Evolutionary conservation across 768 basidiomycete genomes (phyloP).

Genomic region (Fomitopsis serialis): DNA sequence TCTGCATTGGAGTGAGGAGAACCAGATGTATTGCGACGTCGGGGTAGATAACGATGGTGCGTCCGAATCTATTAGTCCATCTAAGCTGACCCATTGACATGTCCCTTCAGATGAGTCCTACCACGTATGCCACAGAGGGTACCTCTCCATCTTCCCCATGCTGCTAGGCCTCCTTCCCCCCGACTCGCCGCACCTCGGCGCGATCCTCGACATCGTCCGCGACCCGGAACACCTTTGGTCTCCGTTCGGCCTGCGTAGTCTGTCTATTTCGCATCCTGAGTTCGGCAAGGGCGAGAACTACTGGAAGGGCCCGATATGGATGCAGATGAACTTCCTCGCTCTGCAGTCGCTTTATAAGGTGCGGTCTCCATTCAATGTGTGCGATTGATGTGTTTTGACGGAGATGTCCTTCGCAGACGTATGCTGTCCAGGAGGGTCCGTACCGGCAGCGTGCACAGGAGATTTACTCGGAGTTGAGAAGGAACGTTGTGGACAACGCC

Average conservation of each 20-base stretch:
- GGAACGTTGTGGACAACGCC: slow-evolving; percentile 83
- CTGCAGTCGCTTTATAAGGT: slow-evolving; percentile 77
- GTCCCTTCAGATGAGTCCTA: slow-evolving; percentile 75
- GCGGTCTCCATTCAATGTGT: slow-evolving; percentile 8
- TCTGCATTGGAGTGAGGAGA: slow-evolving; percentile 87
- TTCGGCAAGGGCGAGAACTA: slow-evolving; percentile 95
- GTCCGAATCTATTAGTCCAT: not conserved
- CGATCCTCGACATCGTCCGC: slow-evolving; percentile 74
- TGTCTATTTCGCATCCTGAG: slow-evolving; percentile 83
- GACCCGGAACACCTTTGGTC: slow-evolving; percentile 92
- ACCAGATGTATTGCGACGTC: slow-evolving; percentile 92
- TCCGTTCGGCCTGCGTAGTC: slow-evolving; percentile 79
- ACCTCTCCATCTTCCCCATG: slow-evolving; percentile 92
- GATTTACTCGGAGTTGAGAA: slow-evolving; percentile 77
- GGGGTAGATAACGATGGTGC: slow-evolving; percentile 83
- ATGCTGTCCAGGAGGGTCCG: slow-evolving; percentile 76
- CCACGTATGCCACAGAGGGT: slow-evolving; percentile 88
- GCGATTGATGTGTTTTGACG: not conserved
- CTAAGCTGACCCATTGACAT: not conserved
- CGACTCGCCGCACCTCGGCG: slow-evolving; percentile 71
- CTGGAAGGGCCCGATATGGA: slow-evolving; percentile 96
- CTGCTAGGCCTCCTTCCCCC: slow-evolving; percentile 75
- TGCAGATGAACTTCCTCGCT: slow-evolving; percentile 95
- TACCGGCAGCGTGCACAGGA: slow-evolving; percentile 65
- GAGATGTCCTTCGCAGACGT: slow-evolving; percentile 46